Conservation (phyloP, 2,329 filamentous ascomycete species). For the Phoma sp. region DNA sequence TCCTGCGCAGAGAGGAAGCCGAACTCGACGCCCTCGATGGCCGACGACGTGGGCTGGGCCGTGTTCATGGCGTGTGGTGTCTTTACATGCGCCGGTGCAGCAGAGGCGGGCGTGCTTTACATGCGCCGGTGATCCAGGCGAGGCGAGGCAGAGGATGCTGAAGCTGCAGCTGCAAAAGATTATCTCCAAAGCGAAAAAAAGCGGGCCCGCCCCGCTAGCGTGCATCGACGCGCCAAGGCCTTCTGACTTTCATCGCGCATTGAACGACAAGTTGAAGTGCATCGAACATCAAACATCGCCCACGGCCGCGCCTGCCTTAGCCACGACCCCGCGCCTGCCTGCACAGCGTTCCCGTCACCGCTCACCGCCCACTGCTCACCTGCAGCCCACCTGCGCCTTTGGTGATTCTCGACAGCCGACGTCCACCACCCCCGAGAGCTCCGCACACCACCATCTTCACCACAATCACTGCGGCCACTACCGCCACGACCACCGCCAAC, state of each 20-base stretch:
- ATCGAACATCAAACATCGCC: no score
- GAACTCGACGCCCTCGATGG: constrained; percentile 88
- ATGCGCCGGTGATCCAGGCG: neutral
- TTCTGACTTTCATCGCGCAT: no score
- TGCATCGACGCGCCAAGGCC: neutral
- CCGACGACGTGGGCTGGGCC: constrained; percentile 78
- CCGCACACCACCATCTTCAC: neutral
- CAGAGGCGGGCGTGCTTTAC: neutral
- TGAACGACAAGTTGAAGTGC: no score
- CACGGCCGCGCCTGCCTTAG: neutral
- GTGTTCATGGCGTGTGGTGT: constrained; percentile 49
- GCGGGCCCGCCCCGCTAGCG: constrained; percentile 30
- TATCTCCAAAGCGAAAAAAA: constrained; percentile 34
- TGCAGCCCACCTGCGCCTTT: constrained; percentile 13
- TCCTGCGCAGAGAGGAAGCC: constrained; percentile 81
- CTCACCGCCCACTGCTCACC: neutral
- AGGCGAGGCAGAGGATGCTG: constrained; percentile 32
- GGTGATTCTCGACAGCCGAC: neutral
- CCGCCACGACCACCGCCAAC: constrained; percentile 14
- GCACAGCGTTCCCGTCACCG: no score
- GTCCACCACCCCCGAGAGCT: constrained; percentile 16
- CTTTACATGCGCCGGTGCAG: neutral
- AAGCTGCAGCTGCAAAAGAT: constrained; percentile 34
- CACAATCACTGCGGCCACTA: neutral
- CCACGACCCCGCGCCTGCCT: neutral